Conservation (phyloP, 2,329 filamentous ascomycete genomes). For the Colletotrichum sojae region DNA sequence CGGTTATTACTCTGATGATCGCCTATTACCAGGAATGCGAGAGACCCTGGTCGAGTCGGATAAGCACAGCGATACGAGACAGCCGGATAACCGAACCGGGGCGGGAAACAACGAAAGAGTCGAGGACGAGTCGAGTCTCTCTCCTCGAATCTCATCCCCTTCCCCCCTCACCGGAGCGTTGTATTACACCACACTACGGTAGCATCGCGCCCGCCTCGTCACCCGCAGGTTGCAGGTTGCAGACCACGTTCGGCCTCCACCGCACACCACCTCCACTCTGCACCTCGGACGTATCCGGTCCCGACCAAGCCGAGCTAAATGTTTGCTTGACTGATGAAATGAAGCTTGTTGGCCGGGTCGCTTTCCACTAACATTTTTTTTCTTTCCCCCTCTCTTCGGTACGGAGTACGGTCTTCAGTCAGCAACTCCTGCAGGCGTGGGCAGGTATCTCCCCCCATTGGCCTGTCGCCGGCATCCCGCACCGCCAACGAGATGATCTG, state of each 20-base stretch:
- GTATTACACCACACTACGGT: background rate
- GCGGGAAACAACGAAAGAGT: too few relatives aligned
- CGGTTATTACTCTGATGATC: too few relatives aligned
- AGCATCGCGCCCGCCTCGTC: conserved; percentile 12
- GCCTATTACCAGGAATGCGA: too few relatives aligned
- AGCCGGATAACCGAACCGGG: too few relatives aligned
- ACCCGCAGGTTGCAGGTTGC: background rate
- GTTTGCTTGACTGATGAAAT: too few relatives aligned
- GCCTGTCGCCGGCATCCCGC: background rate
- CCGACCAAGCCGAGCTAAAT: too few relatives aligned
- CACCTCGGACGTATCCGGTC: too few relatives aligned
- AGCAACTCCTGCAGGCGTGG: conserved; percentile 4
- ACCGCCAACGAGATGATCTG: background rate
- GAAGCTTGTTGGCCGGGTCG: background rate
- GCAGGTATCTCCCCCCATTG: background rate
- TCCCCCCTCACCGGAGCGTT: too few relatives aligned
- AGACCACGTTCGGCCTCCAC: conserved; percentile 9
- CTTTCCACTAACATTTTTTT: background rate
- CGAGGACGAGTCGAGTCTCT: too few relatives aligned
- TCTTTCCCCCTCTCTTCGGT: background rate
- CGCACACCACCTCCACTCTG: background rate
- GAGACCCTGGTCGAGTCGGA: too few relatives aligned
- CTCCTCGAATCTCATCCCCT: background rate
- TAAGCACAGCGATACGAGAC: too few relatives aligned
- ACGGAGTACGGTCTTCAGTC: background rate